A percentile compares a stretch with the other conserved stretches of the same genome.
Conservation (phyloP, 2,329 filamentous ascomycete genomes). For the Eutypa lata region DNA sequence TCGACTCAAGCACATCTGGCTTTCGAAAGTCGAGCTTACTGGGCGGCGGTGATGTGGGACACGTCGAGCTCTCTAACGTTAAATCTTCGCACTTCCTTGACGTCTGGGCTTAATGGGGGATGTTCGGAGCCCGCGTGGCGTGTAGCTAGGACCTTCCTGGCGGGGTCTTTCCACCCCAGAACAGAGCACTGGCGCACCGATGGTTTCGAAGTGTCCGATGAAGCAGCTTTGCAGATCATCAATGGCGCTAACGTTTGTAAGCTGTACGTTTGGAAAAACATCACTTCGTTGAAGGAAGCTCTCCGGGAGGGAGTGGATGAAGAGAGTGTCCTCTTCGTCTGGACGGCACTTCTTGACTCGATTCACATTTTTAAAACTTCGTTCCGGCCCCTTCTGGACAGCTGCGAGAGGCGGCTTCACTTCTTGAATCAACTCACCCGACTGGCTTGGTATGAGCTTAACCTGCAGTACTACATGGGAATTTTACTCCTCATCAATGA, state of each 20-base stretch:
- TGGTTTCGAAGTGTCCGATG: slow-evolving; percentile 3
- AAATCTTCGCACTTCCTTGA: slow-evolving; percentile 10
- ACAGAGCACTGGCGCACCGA: neutral
- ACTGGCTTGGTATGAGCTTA: slow-evolving; percentile 6
- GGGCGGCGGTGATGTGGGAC: slow-evolving; percentile 12
- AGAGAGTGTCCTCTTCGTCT: slow-evolving; percentile 7
- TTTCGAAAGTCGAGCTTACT: slow-evolving; percentile 10
- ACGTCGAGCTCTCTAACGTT: slow-evolving; percentile 7
- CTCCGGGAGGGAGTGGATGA: slow-evolving; percentile 11
- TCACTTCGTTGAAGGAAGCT: slow-evolving; percentile 14
- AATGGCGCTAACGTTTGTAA: slow-evolving; percentile 2
- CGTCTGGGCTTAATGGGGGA: slow-evolving; percentile 9
- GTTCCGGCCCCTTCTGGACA: slow-evolving; percentile 3
- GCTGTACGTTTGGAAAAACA: slow-evolving; percentile 11
- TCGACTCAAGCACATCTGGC: slow-evolving; percentile 6
- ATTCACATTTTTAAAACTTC: slow-evolving; percentile 2
- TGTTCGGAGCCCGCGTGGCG: slow-evolving; percentile 11
- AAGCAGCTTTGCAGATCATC: slow-evolving; percentile 2
- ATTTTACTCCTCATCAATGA: slow-evolving; percentile 7
- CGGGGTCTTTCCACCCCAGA: slow-evolving; percentile 3
- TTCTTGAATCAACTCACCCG: slow-evolving; percentile 4
- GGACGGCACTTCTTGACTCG: slow-evolving; percentile 4
- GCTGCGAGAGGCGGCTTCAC: slow-evolving; percentile 8
- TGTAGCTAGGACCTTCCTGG: slow-evolving; percentile 5
- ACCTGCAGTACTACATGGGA: slow-evolving; percentile 9